phyloP scores from a whole-genome alignment of 2,329 filamentous ascomycete species.

The Botrytis medusae region DNA sequence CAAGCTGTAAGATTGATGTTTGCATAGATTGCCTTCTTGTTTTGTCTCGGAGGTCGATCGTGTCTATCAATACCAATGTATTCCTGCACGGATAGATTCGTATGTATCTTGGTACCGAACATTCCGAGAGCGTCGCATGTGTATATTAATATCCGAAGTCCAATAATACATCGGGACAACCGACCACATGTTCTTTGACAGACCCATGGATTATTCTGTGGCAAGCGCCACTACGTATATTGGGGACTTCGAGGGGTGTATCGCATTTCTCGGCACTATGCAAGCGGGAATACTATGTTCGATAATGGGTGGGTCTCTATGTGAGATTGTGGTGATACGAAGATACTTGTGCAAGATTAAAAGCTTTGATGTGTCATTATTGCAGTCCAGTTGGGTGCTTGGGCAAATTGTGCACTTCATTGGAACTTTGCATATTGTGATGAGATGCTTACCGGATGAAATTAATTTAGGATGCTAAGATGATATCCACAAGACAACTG shows the following conservation, averaged over 20 bases:
- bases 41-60: neutral
- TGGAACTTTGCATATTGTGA: neutral
- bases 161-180: slow-evolving; percentile 1
- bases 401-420: neutral
- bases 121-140: neutral
- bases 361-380: neutral
- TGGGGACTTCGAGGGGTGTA: neutral
- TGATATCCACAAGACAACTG: neutral
- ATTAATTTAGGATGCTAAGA: neutral
- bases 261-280: slow-evolving; percentile 8
- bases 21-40: neutral
- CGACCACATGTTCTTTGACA: slow-evolving; percentile 13
- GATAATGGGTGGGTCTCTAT: slow-evolving; percentile 1
- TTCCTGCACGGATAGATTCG: neutral
- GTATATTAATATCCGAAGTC: slow-evolving; percentile 1
- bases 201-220: neutral
- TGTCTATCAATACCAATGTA: neutral
- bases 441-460: neutral
- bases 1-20: neutral
- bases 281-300: neutral
- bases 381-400: neutral
- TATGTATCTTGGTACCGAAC: neutral
- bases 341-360: neutral
- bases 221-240: slow-evolving; percentile 13
- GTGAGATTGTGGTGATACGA: neutral